These are phyloP conservation scores for Dictyophora rubrovolvata DNA, from an alignment of 768 basidiomycete species.

Conservation along the genomic window DNA sequence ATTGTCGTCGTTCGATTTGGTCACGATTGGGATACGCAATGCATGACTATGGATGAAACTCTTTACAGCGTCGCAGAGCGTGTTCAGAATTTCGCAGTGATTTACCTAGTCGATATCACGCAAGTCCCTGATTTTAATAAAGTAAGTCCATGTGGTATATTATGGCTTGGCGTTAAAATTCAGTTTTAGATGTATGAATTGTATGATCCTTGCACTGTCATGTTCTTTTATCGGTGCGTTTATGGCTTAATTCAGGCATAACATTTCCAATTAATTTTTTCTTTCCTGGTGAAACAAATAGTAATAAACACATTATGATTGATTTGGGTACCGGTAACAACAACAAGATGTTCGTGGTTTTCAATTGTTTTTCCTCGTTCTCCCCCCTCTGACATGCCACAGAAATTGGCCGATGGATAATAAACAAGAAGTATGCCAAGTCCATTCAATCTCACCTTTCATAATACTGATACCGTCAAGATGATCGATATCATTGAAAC, in stretches of 20 bases:
- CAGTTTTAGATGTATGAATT: constrained; percentile 86
- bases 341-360: constrained; percentile 81
- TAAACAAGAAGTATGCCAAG: constrained; percentile 76
- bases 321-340: constrained; percentile 99
- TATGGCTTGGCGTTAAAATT: not conserved
- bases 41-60: constrained; percentile 99
- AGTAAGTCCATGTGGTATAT: constrained; percentile 29
- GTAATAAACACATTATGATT: constrained; percentile 99
- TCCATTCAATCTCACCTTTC: not conserved
- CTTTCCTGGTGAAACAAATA: constrained; percentile 25
- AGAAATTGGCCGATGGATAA: constrained; percentile 99
- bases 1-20: constrained; percentile 93
- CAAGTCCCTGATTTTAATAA: constrained; percentile 99
- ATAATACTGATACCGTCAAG: constrained; percentile 29
- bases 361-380: not conserved
- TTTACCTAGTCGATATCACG: constrained; percentile 91
- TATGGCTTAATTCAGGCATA: not conserved
- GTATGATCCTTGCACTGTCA: constrained; percentile 94
- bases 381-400: not conserved
- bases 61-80: constrained; percentile 87
- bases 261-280: constrained; percentile 4
- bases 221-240: constrained; percentile 94
- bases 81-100: constrained; percentile 97
- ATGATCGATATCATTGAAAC: constrained; percentile 97
- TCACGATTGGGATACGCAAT: constrained; percentile 86